A percentile compares a stretch with the other conserved stretches of the same genome.
These are phyloP conservation scores for Aegilops tauschii DNA, from an alignment of 176 grass and related monocot species.

Conservation along the genomic window DNA sequence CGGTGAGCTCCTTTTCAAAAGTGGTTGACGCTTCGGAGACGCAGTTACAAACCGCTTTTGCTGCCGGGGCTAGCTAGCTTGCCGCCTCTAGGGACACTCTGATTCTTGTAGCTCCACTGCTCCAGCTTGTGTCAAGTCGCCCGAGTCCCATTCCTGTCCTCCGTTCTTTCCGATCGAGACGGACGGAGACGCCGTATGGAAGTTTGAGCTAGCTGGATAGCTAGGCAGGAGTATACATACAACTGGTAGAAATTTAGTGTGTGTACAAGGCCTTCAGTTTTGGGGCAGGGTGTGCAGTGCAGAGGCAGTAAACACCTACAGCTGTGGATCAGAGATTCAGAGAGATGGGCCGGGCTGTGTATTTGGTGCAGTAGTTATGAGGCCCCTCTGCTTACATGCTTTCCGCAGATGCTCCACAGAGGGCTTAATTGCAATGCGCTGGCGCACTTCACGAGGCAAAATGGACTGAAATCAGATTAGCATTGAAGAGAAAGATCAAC, in stretches of 20 bases:
- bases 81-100: not conserved
- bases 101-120: constrained; percentile 25
- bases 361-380: constrained; percentile 34
- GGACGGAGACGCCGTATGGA: constrained; percentile 24
- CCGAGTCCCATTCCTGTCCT: constrained; percentile 31
- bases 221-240: not conserved
- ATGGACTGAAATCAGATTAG: not conserved
- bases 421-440: constrained; percentile 8
- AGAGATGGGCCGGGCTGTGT: not conserved
- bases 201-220: constrained; percentile 29
- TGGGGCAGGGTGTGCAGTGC: constrained; percentile 4
- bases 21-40: constrained; percentile 11
- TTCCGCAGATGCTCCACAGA: constrained; percentile 19
- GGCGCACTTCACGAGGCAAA: constrained; percentile 19
- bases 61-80: constrained; percentile 17
- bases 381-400: constrained; percentile 7
- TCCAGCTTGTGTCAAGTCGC: constrained; percentile 40
- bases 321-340: not conserved
- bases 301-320: not conserved
- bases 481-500: not conserved
- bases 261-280: constrained; percentile 24
- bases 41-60: constrained; percentile 23
- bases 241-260: not conserved
- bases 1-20: not conserved
- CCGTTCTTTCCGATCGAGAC: constrained; percentile 15